Conservation (phyloP, 345 rosid species). For the Syzygium jambos region DNA sequence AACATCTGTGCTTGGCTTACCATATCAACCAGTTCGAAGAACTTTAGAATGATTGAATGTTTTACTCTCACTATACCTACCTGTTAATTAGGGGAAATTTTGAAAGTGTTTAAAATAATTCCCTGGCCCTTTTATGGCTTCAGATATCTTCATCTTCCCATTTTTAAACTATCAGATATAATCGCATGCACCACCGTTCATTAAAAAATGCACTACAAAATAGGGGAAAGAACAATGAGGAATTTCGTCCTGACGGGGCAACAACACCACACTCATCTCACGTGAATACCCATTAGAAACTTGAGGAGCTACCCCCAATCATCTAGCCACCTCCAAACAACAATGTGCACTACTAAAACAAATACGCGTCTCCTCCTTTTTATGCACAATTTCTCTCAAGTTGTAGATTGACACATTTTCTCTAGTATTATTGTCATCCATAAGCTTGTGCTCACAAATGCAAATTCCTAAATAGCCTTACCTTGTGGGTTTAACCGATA, state of each 20-base stretch:
- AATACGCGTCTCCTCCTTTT: neutral
- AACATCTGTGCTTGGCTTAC: neutral
- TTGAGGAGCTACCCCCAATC: neutral
- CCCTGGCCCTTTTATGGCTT: neutral
- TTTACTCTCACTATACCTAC: neutral
- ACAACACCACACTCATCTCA: neutral
- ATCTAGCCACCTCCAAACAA: neutral
- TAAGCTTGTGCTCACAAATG: neutral
- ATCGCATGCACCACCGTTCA: neutral
- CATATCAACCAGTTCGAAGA: neutral
- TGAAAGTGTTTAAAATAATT: neutral
- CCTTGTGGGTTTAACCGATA: neutral
- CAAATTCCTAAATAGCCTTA: neutral
- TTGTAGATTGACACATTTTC: neutral
- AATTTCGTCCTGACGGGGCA: neutral
- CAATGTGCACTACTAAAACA: neutral
- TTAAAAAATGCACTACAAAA: neutral
- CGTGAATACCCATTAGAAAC: neutral
- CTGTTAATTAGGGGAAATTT: neutral
- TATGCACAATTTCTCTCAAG: neutral
- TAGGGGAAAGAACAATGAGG: neutral
- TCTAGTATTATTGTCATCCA: neutral
- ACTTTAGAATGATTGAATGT: neutral
- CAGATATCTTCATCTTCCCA: neutral
- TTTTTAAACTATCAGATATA: neutral